Evolutionary conservation across 2,329 filamentous ascomycete species (phyloP).

Genomic region (Diaporthe destruens): DNA sequence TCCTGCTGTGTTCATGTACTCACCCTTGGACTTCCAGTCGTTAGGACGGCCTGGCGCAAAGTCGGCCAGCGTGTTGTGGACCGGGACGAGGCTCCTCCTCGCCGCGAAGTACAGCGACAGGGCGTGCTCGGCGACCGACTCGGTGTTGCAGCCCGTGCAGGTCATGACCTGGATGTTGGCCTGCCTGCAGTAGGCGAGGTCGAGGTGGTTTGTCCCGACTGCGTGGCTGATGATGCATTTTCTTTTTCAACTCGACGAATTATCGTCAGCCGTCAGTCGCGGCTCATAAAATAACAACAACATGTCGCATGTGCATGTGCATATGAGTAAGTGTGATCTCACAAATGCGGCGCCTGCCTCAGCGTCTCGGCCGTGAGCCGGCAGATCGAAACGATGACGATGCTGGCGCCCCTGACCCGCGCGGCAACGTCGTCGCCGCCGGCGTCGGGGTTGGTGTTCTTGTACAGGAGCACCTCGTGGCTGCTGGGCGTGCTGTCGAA

Average conservation of each 20-base stretch:
- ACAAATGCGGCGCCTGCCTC: conserved; percentile 45
- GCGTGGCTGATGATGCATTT: conserved; percentile 46
- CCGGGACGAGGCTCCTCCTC: conserved; percentile 43
- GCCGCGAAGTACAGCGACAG: conserved; percentile 45
- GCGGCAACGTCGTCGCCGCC: conserved; percentile 38
- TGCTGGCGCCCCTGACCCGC: conserved; percentile 46
- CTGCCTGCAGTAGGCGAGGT: conserved; percentile 43
- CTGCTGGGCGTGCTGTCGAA: conserved; percentile 27
- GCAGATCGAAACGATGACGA: conserved; percentile 46
- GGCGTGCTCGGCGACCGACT: conserved; percentile 46
- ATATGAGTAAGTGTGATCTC: no score
- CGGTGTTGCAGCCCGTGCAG: conserved; percentile 43
- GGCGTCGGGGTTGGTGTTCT: conserved; percentile 27
- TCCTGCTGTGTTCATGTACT: not conserved
- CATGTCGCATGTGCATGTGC: conserved; percentile 5
- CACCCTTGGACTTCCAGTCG: conserved; percentile 39
- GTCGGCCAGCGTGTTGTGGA: conserved; percentile 44
- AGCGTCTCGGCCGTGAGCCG: conserved; percentile 43
- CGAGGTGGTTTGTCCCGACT: conserved; percentile 46
- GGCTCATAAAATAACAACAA: not conserved
- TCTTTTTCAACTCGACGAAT: conserved; percentile 11
- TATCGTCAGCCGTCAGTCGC: not conserved
- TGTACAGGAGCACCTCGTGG: conserved; percentile 39
- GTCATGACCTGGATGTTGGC: conserved; percentile 45
- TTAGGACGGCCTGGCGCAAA: conserved; percentile 35